Evolutionary conservation across 441 rosid genomes (phyloP).

Genomic region (Corymbia calophylla): DNA sequence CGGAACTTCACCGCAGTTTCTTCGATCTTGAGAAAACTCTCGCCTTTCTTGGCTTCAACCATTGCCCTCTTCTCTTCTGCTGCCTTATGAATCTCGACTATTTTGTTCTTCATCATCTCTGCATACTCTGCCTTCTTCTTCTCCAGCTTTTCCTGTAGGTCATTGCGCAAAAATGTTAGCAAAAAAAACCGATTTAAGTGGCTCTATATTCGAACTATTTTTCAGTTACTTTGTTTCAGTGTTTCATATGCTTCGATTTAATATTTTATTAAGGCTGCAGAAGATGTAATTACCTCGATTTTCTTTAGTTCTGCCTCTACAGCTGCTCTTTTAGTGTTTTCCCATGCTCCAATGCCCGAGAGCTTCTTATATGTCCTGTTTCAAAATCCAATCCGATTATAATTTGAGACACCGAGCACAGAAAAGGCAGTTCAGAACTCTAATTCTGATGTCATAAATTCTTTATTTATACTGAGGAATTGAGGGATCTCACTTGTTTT

Average conservation of each 20-base stretch:
- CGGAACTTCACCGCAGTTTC: conserved; percentile 35
- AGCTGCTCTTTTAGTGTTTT: conserved; percentile 33
- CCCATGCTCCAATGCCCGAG: conserved; percentile 37
- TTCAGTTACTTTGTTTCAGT: not conserved
- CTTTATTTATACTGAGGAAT: not conserved
- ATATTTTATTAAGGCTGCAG: not conserved
- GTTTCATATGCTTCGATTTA: not conserved
- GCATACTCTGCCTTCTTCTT: conserved; percentile 42
- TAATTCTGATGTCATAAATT: not conserved
- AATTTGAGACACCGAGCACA: not conserved
- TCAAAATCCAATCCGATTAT: not conserved
- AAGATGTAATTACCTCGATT: conserved; percentile 30
- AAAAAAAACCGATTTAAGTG: not conserved
- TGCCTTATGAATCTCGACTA: conserved; percentile 29
- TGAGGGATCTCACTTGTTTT: conserved; percentile 34
- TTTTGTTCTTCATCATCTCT: conserved; percentile 40
- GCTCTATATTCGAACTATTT: not conserved
- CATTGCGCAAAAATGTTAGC: not conserved
- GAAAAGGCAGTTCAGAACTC: not conserved
- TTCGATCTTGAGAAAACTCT: conserved; percentile 24
- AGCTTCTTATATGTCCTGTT: conserved; percentile 41
- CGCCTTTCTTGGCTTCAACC: conserved; percentile 28
- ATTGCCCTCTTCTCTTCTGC: conserved; percentile 42
- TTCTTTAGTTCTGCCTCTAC: conserved; percentile 29
- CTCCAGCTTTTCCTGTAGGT: conserved; percentile 38